Evolutionary conservation across 345 rosid species (phyloP).

Genomic region (Aurinia saxatilis): DNA sequence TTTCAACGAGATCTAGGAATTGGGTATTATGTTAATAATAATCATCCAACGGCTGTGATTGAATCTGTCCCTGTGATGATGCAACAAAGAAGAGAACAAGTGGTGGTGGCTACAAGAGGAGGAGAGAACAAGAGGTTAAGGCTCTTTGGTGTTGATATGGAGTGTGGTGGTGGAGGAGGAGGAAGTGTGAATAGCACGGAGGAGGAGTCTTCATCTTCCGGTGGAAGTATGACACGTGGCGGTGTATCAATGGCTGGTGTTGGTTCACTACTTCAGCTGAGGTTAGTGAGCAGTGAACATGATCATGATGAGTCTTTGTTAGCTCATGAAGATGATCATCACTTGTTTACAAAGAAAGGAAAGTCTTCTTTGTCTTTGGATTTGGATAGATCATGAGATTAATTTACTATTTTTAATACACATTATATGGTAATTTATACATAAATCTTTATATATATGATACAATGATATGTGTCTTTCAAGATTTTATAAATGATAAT

Average conservation of each 20-base stretch:
- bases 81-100: conserved; percentile 24
- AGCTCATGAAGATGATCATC: conserved; percentile 21
- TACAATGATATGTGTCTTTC: conserved; percentile 12
- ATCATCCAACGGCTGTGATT: conserved; percentile 29
- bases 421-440: conserved; percentile 15
- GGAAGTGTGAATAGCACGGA: conserved; percentile 23
- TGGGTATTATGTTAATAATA: conserved; percentile 22
- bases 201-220: conserved; percentile 26
- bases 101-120: conserved; percentile 6
- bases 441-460: not conserved
- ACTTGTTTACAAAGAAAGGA: conserved; percentile 42
- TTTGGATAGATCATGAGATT: conserved; percentile 35
- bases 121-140: conserved; percentile 44
- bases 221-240: conserved; percentile 26
- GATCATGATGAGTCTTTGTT: conserved; percentile 24
- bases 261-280: conserved; percentile 27
- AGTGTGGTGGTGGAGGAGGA: conserved; percentile 45
- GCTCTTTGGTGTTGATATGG: conserved; percentile 73
- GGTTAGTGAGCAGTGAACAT: conserved; percentile 28
- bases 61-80: conserved; percentile 28
- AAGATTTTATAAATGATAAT: conserved; percentile 1
- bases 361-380: conserved; percentile 56
- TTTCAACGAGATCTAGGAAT: conserved; percentile 32
- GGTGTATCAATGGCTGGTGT: conserved; percentile 13
- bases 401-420: not conserved